These are phyloP conservation scores for Rostrohypoxylon terebratum DNA, from an alignment of 495 filamentous ascomycete genomes.

Conservation along the genomic window DNA sequence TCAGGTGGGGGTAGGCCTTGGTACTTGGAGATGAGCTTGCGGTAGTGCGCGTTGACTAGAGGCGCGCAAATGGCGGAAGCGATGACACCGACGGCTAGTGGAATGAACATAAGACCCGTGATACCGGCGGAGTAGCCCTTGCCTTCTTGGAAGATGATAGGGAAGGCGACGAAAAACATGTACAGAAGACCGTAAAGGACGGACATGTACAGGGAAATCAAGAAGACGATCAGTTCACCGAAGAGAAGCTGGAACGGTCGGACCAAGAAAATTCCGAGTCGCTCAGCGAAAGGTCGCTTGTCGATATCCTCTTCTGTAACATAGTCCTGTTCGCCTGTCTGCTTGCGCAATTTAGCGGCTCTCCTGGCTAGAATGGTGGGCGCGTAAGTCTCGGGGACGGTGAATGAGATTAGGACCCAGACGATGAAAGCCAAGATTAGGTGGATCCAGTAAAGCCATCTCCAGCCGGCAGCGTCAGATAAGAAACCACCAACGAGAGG, in stretches of 20 bases:
- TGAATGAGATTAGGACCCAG: conserved; percentile 80
- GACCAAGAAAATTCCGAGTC: conserved; percentile 73
- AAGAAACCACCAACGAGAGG: conserved; percentile 83
- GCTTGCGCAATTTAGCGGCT: conserved; percentile 74
- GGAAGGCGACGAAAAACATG: conserved; percentile 87
- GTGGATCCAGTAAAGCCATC: conserved; percentile 89
- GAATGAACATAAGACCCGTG: conserved; percentile 80
- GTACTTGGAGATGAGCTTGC: conserved; percentile 68
- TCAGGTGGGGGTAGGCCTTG: conserved; percentile 80
- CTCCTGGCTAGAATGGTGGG: conserved; percentile 74
- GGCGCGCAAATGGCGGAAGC: conserved; percentile 73
- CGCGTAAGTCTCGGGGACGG: conserved; percentile 83
- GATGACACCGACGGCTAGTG: conserved; percentile 60
- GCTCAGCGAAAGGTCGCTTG: conserved; percentile 69
- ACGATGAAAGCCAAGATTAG: conserved; percentile 74
- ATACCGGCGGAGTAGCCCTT: conserved; percentile 78
- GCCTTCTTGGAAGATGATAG: conserved; percentile 80
- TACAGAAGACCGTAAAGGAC: conserved; percentile 82
- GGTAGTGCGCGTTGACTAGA: conserved; percentile 80
- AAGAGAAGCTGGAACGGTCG: conserved; percentile 86
- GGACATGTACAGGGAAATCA: conserved; percentile 82
- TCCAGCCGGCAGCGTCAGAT: conserved; percentile 75
- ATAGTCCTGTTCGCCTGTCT: conserved; percentile 70
- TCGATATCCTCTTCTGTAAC: conserved; percentile 83
- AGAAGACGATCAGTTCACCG: conserved; percentile 80